Evolutionary conservation across 2,329 filamentous ascomycete genomes (phyloP).

Genomic region (Trichoderma semiorbis): DNA sequence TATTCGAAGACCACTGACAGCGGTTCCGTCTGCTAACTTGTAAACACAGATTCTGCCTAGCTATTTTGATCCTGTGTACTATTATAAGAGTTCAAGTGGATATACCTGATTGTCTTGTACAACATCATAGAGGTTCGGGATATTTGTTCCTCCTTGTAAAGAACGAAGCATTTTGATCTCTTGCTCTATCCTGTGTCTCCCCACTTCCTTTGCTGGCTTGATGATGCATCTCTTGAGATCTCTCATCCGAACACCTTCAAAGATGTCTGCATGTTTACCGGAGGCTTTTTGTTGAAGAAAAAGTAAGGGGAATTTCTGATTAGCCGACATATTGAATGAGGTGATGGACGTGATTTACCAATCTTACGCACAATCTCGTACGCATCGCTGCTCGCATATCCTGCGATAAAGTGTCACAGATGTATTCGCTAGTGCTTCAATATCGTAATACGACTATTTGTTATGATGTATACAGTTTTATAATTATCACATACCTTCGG

Average conservation of each 20-base stretch:
- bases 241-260: constrained; percentile 97
- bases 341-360: constrained; percentile 51
- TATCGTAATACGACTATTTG: neutral
- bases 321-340: constrained; percentile 22
- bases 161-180: constrained; percentile 99
- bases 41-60: neutral
- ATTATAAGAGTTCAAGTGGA: neutral
- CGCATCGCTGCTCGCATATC: constrained; percentile 59
- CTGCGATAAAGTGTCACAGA: neutral
- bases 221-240: constrained; percentile 99
- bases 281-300: constrained; percentile 60
- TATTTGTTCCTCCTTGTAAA: constrained; percentile 90
- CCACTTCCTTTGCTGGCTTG: constrained; percentile 98
- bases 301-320: neutral
- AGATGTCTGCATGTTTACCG: constrained; percentile 98
- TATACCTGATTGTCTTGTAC: constrained; percentile 85
- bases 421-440: neutral
- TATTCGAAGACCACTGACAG: constrained; percentile 97
- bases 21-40: constrained; percentile 75
- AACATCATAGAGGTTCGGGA: constrained; percentile 90
- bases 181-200: constrained; percentile 99
- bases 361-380: constrained; percentile 99
- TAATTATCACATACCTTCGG: neutral
- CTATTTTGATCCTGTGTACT: neutral
- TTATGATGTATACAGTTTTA: too few relatives aligned